Percentiles rank a stretch among this genome's conserved stretches.
phyloP scores from a whole-genome alignment of 257 asterid genomes.

The Thymus quinquecostatus region DNA sequence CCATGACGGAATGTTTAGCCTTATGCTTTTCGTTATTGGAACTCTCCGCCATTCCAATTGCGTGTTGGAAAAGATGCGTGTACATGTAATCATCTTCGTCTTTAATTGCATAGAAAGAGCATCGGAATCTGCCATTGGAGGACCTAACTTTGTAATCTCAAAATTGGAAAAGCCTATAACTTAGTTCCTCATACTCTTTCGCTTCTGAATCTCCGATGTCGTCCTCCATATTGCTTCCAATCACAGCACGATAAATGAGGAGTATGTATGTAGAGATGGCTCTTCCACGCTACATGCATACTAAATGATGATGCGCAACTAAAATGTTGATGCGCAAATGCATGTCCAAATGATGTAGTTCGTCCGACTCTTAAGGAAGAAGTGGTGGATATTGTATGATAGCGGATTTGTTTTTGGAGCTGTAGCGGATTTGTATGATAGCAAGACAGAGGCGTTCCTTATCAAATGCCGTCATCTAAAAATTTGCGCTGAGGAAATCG shows the following conservation, averaged over 20 bases:
- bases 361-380: no score
- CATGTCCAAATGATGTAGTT: no score
- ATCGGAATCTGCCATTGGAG: slow-evolving; percentile 1
- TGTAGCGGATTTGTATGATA: no score
- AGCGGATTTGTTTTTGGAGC: no score
- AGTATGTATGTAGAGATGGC: no score
- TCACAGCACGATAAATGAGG: no score
- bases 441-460: no score
- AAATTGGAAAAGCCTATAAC: slow-evolving; percentile 18
- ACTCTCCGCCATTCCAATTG: slow-evolving; percentile 3
- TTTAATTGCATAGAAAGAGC: slow-evolving; percentile 4
- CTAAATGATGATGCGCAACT: no score
- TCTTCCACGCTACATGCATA: no score
- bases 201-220: slow-evolving; percentile 12
- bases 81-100: not conserved
- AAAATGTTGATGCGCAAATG: no score
- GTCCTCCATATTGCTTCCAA: not conserved
- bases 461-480: not conserved
- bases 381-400: no score
- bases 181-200: slow-evolving; percentile 9
- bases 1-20: slow-evolving; percentile 16
- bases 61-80: slow-evolving; percentile 16
- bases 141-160: not conserved
- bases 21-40: slow-evolving; percentile 1
- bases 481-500: not conserved